These are phyloP conservation scores for Trichoderma simmonsii DNA, from an alignment of 2,329 filamentous ascomycete genomes.

Conservation along the genomic window DNA sequence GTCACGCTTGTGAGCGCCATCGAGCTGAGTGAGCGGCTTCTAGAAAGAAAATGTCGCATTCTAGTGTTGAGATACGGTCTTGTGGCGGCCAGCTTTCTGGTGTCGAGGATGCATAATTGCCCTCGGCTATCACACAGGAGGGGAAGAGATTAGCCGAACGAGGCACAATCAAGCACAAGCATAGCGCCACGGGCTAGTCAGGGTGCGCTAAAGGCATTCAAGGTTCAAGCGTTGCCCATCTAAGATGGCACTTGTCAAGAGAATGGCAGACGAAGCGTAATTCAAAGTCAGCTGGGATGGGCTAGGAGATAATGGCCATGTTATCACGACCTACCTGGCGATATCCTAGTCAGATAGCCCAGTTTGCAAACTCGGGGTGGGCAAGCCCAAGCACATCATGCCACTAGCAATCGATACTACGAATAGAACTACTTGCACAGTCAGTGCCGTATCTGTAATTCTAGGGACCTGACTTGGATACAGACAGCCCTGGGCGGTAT, in stretches of 20 bases:
- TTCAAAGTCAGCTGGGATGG: not conserved
- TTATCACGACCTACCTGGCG: not conserved
- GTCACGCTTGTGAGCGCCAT: conserved; percentile 2
- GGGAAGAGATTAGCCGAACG: not conserved
- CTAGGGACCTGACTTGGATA: not conserved
- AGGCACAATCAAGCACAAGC: conserved; percentile 1
- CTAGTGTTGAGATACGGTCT: not conserved
- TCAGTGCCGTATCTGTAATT: not conserved
- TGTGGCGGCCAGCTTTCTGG: not conserved
- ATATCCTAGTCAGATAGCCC: not conserved
- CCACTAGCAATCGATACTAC: not conserved
- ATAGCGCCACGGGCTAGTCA: not conserved
- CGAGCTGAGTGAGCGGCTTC: not conserved
- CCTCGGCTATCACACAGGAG: not conserved
- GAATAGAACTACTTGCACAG: not conserved
- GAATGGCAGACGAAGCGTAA: not conserved
- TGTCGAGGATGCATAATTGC: not conserved
- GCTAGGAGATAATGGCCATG: not conserved
- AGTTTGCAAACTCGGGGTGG: not conserved
- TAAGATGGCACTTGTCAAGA: not conserved
- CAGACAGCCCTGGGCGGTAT: not conserved
- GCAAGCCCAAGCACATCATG: not conserved
- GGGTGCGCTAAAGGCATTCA: not conserved
- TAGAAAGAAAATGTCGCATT: conserved; percentile 19
- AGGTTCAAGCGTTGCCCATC: conserved; percentile 1